A percentile compares a stretch with the other conserved stretches of the same genome.
Conservation (phyloP, 495 filamentous ascomycete species). For the Hypoxylon intermedium region DNA sequence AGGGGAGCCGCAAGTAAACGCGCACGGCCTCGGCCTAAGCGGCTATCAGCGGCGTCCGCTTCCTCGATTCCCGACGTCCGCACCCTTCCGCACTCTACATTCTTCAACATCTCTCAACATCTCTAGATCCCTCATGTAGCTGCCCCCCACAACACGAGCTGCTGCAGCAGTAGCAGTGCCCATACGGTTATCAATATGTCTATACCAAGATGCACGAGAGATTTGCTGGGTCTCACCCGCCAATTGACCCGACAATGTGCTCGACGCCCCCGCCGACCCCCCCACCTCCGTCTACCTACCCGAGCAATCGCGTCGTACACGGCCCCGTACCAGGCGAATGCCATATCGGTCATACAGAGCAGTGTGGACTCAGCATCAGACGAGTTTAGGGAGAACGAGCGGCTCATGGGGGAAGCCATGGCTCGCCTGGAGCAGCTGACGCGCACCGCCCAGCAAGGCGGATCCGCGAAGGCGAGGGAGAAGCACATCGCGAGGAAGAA, state of each 20-base stretch:
- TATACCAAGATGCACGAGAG: constrained; percentile 44
- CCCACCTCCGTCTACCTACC: constrained; percentile 26
- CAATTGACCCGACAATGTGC: constrained; percentile 50
- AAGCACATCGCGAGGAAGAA: constrained; percentile 90
- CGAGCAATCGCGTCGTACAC: constrained; percentile 66
- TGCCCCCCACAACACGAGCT: constrained; percentile 1
- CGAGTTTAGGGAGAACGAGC: constrained; percentile 82
- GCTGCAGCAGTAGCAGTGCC: constrained; percentile 16
- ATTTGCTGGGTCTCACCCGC: constrained; percentile 47
- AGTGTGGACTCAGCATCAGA: constrained; percentile 76
- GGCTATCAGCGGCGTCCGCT: constrained; percentile 24
- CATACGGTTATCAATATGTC: constrained; percentile 41
- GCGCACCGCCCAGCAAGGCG: constrained; percentile 72
- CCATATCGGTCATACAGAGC: constrained; percentile 79
- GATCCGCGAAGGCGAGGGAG: constrained; percentile 80
- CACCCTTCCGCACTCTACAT: constrained; percentile 4
- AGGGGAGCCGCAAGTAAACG: background rate
- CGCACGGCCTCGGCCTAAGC: constrained; percentile 24
- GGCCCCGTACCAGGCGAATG: constrained; percentile 69
- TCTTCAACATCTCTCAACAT: constrained; percentile 5
- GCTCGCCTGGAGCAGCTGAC: constrained; percentile 72
- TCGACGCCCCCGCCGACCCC: constrained; percentile 34
- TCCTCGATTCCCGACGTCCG: constrained; percentile 26
- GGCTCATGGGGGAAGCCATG: constrained; percentile 77
- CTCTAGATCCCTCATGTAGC: constrained; percentile 3